Percentiles rank a stretch among this genome's conserved stretches.
These are phyloP conservation scores for Friedmanniomyces simplex DNA, from an alignment of 495 filamentous ascomycete genomes.

Conservation along the genomic window DNA sequence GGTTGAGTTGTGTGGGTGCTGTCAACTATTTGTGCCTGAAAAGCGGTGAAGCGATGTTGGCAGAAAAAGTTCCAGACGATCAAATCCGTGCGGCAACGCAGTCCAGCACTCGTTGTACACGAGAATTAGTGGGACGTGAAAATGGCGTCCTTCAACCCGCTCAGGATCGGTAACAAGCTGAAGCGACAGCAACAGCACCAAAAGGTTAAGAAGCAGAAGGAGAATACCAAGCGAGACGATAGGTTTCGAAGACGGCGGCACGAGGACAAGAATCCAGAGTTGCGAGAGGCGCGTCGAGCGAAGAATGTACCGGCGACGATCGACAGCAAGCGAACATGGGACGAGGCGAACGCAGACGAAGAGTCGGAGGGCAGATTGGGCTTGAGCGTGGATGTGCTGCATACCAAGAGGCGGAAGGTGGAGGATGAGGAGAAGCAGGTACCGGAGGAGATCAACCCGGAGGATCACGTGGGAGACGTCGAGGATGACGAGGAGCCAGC, in stretches of 20 bases:
- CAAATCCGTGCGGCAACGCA: constrained; percentile 29
- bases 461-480: constrained; percentile 33
- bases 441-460: constrained; percentile 19
- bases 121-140: constrained; percentile 35
- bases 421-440: constrained; percentile 10
- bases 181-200: constrained; percentile 64
- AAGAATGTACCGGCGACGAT: constrained; percentile 75
- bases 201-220: constrained; percentile 62
- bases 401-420: constrained; percentile 56
- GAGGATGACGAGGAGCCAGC: constrained; percentile 38
- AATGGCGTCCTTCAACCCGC: constrained; percentile 29
- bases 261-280: constrained; percentile 71
- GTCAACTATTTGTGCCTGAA: not conserved
- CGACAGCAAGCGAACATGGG: constrained; percentile 87
- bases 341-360: constrained; percentile 71
- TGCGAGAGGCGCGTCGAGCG: constrained; percentile 58
- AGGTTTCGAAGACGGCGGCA: constrained; percentile 69
- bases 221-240: constrained; percentile 60
- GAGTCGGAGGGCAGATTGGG: constrained; percentile 43
- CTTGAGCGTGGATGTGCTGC: constrained; percentile 65
- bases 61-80: constrained; percentile 21
- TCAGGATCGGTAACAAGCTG: constrained; percentile 53
- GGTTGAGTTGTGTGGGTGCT: too few species aligned
- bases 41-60: too few species aligned
- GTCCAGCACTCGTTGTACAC: constrained; percentile 44